Percentiles rank a stretch among this genome's conserved stretches.
Evolutionary conservation across 2,329 filamentous ascomycete genomes (phyloP).

Genomic region (Aspergillus phoenicis): DNA sequence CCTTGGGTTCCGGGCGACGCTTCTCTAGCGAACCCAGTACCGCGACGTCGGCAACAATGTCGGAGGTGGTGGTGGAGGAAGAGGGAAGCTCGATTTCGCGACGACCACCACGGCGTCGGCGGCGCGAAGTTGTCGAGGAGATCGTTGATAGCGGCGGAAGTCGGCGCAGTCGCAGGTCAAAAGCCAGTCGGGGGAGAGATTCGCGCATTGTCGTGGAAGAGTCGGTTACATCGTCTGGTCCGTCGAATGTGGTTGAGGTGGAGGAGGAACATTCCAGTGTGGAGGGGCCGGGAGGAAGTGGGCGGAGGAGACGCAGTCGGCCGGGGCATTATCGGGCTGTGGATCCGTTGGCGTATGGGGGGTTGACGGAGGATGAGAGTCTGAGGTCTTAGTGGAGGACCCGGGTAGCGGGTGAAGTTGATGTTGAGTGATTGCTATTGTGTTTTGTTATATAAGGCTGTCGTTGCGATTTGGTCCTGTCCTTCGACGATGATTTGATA

Average conservation of each 20-base stretch:
- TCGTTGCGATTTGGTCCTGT: background rate
- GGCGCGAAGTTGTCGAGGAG: conserved; percentile 30
- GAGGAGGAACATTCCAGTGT: conserved; percentile 56
- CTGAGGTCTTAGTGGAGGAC: conserved; percentile 3
- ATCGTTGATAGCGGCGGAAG: conserved; percentile 20
- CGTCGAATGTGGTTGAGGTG: conserved; percentile 58
- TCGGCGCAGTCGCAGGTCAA: conserved; percentile 35
- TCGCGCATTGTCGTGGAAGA: conserved; percentile 37
- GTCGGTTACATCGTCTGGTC: conserved; percentile 29
- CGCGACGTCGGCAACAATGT: conserved; percentile 32
- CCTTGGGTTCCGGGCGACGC: conserved; percentile 49
- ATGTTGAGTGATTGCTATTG: background rate
- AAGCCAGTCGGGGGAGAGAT: background rate
- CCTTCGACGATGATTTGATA: conserved; percentile 1
- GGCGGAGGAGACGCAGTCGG: conserved; percentile 38
- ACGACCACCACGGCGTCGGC: conserved; percentile 17
- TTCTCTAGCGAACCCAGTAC: conserved; percentile 26
- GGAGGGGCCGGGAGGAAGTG: conserved; percentile 28
- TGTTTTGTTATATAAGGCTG: background rate
- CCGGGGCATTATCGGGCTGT: conserved; percentile 52
- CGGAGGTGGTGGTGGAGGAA: conserved; percentile 24
- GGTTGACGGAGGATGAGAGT: conserved; percentile 23
- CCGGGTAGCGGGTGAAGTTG: background rate
- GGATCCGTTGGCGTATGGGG: conserved; percentile 44
- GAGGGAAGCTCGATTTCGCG: background rate